A percentile compares a stretch with the other conserved stretches of the same genome.
Conservation (phyloP, 805 yeast genomes). For the Tetrapisispora arboricola region DNA sequence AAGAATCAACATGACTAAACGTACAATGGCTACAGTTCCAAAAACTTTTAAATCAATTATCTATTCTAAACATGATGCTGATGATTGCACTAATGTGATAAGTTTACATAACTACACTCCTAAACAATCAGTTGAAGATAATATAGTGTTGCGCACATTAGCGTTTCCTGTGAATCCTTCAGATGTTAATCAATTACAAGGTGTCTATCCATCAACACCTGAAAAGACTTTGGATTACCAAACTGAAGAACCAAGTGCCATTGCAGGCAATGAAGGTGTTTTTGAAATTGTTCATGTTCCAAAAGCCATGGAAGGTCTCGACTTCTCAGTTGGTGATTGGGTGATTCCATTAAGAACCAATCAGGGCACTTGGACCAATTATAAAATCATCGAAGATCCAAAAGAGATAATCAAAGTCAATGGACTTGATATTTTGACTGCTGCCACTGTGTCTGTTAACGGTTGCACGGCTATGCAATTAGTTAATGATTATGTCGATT, state of each 20-base stretch:
- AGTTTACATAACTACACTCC: conserved; percentile 22
- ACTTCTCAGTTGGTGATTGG: conserved; percentile 69
- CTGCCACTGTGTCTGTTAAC: conserved; percentile 86
- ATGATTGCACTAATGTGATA: conserved; percentile 23
- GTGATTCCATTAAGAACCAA: conserved; percentile 67
- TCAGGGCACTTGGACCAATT: conserved; percentile 85
- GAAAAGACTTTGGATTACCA: conserved; percentile 41
- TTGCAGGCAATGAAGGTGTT: conserved; percentile 91
- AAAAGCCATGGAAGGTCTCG: conserved; percentile 29
- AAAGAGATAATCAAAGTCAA: conserved; percentile 45
- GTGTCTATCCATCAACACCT: conserved; percentile 76
- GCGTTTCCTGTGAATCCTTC: conserved; percentile 89
- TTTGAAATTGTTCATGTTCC: conserved; percentile 78
- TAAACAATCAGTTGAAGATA: conserved; percentile 14
- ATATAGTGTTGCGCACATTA: conserved; percentile 50
- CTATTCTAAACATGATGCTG: conserved; percentile 23
- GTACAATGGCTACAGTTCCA: conserved; percentile 8
- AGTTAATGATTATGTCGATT: conserved; percentile 51
- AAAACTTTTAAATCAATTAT: conserved; percentile 22
- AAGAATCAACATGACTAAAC: neutral
- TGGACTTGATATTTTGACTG: conserved; percentile 45
- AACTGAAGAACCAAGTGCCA: conserved; percentile 58
- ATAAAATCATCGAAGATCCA: conserved; percentile 51
- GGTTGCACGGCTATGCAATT: conserved; percentile 88
- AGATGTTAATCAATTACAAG: conserved; percentile 75